These are phyloP conservation scores for Pseudogymnoascus sp. DNA, from an alignment of 2,329 filamentous ascomycete species.

Conservation along the genomic window DNA sequence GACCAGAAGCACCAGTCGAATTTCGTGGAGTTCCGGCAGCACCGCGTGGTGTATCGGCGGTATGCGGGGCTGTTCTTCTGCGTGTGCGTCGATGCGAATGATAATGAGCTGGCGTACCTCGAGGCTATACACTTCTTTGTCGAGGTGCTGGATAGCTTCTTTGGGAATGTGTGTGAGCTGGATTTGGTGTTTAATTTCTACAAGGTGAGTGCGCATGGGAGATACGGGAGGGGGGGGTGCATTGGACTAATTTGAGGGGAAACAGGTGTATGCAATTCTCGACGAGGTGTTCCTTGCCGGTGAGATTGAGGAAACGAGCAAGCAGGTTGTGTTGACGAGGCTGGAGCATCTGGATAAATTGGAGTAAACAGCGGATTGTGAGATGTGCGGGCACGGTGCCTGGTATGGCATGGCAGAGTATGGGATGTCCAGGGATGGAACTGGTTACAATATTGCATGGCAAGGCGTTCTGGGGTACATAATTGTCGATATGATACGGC, in stretches of 20 bases:
- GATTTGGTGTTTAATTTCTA: slow-evolving; percentile 80
- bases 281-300: slow-evolving; percentile 97
- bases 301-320: slow-evolving; percentile 97
- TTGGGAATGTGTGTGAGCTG: slow-evolving; percentile 97
- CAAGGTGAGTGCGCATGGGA: slow-evolving; percentile 36
- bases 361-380: slow-evolving; percentile 46
- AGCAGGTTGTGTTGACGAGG: slow-evolving; percentile 90
- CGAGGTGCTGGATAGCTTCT: slow-evolving; percentile 96
- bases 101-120: slow-evolving; percentile 93
- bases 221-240: not conserved
- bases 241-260: slow-evolving; percentile 7
- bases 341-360: slow-evolving; percentile 94
- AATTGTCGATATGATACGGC: not conserved
- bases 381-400: not conserved
- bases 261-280: slow-evolving; percentile 86
- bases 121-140: slow-evolving; percentile 99
- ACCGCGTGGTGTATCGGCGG: slow-evolving; percentile 94
- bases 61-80: slow-evolving; percentile 99
- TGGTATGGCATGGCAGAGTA: slow-evolving; percentile 1
- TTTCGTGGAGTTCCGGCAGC: slow-evolving; percentile 92
- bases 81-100: slow-evolving; percentile 96
- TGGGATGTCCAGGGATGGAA: not conserved
- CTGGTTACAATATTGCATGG: slow-evolving; percentile 9
- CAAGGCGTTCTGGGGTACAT: slow-evolving; percentile 8
- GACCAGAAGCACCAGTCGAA: slow-evolving; percentile 99